A percentile compares a stretch with the other conserved stretches of the same genome.
These are phyloP conservation scores for Arctium minus DNA, from an alignment of 129 eudicot species.

Conservation along the genomic window DNA sequence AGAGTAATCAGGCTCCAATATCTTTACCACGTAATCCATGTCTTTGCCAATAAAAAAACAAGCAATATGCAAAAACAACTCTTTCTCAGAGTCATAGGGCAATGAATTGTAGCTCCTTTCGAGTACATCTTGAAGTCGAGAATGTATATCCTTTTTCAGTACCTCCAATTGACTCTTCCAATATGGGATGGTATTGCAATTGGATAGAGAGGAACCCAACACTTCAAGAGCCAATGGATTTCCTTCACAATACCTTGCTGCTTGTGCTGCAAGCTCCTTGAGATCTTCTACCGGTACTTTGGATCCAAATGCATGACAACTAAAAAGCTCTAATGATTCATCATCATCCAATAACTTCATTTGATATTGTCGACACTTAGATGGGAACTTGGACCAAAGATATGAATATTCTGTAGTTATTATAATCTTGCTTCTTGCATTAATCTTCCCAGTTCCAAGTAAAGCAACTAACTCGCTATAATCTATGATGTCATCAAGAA, in stretches of 20 bases:
- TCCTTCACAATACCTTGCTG: constrained; percentile 13
- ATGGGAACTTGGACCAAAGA: neutral
- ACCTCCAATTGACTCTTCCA: neutral
- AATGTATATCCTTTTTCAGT: neutral
- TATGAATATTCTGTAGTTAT: neutral
- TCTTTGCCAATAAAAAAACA: neutral
- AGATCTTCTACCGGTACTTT: neutral
- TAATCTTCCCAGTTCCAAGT: neutral
- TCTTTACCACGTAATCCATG: neutral
- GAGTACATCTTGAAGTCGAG: neutral
- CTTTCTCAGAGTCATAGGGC: constrained; percentile 5
- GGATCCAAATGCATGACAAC: constrained; percentile 19
- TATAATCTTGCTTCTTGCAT: constrained; percentile 7
- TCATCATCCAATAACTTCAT: neutral
- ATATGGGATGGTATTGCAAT: neutral
- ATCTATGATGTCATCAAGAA: constrained; percentile 8
- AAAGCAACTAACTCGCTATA: neutral
- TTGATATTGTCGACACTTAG: neutral
- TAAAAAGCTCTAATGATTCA: constrained; percentile 3
- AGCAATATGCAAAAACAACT: neutral
- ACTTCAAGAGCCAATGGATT: constrained; percentile 22
- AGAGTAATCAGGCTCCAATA: too few relatives aligned
- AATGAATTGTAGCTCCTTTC: constrained; percentile 1
- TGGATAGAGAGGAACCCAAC: constrained; percentile 1
- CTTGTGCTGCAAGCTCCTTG: neutral